These are phyloP conservation scores for Daedaleopsis nitida DNA, from an alignment of 768 basidiomycete species.

Conservation along the genomic window DNA sequence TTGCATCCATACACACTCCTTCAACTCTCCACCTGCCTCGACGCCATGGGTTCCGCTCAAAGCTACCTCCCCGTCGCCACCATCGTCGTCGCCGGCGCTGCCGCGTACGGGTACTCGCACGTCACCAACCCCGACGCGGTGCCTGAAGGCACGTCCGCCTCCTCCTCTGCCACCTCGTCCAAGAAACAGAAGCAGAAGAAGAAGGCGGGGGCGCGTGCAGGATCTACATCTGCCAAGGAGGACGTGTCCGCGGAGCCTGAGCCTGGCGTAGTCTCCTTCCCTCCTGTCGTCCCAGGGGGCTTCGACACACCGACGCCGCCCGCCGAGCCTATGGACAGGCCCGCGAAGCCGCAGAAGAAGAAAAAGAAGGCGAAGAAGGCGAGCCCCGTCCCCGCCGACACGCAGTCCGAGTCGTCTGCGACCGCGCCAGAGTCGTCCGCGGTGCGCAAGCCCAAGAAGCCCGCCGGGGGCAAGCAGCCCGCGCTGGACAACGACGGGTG, in stretches of 20 bases:
- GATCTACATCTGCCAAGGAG: neutral
- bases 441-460: conserved; percentile 38
- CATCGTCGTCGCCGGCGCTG: conserved; percentile 21
- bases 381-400: conserved; percentile 20
- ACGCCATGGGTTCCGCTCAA: conserved; percentile 25
- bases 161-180: conserved; percentile 8
- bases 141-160: conserved; percentile 5
- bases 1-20: neutral
- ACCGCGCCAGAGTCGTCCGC: conserved; percentile 30
- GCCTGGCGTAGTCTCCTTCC: conserved; percentile 38
- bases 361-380: conserved; percentile 39
- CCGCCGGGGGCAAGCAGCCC: conserved; percentile 22
- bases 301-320: conserved; percentile 36
- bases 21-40: neutral
- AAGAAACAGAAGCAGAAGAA: conserved; percentile 29
- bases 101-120: conserved; percentile 25
- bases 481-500: conserved; percentile 63
- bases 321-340: conserved; percentile 26
- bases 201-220: conserved; percentile 6
- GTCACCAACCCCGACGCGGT: conserved; percentile 23
- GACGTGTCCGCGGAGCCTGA: conserved; percentile 24
- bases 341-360: conserved; percentile 44
- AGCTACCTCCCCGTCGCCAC: conserved; percentile 20
- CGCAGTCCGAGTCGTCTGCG: conserved; percentile 31
- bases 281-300: conserved; percentile 47